These are phyloP conservation scores for Tricholoma bakamatsutake DNA, from an alignment of 768 basidiomycete genomes.

Conservation along the genomic window DNA sequence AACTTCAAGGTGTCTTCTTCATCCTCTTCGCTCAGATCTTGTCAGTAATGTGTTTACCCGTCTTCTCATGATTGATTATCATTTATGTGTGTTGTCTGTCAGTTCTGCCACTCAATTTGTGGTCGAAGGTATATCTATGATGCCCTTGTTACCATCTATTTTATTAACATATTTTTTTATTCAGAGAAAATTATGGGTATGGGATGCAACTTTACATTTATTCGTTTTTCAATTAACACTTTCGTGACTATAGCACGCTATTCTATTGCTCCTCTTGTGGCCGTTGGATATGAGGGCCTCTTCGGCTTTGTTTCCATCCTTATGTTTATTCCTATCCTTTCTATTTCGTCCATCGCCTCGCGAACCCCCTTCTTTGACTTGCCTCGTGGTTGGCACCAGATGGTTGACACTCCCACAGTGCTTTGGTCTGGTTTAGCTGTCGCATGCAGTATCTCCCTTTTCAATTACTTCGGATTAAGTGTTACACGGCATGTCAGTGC, in stretches of 20 bases:
- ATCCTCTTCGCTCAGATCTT: constrained; percentile 93
- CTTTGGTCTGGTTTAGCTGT: constrained; percentile 65
- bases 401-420: constrained; percentile 71
- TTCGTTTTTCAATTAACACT: background rate
- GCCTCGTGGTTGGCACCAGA: constrained; percentile 83
- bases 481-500: constrained; percentile 93
- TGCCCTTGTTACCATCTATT: background rate
- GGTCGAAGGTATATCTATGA: constrained; percentile 52
- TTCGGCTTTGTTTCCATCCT: constrained; percentile 83
- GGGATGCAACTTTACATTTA: constrained; percentile 2
- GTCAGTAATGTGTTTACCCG: constrained; percentile 38
- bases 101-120: constrained; percentile 93
- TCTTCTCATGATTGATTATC: constrained; percentile 10
- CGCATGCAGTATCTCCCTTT: constrained; percentile 69
- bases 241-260: constrained; percentile 43
- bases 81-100: constrained; percentile 5
- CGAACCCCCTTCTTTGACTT: constrained; percentile 80
- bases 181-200: constrained; percentile 83
- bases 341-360: constrained; percentile 59
- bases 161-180: constrained; percentile 7
- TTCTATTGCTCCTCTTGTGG: constrained; percentile 81
- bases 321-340: constrained; percentile 73
- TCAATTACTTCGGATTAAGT: constrained; percentile 88
- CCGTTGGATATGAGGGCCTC: constrained; percentile 92
- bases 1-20: constrained; percentile 71